A percentile compares a stretch with the other conserved stretches of the same genome.
These are phyloP conservation scores for Lignosus rhinocerotis DNA, from an alignment of 1,284 basidiomycete genomes.

Conservation along the genomic window DNA sequence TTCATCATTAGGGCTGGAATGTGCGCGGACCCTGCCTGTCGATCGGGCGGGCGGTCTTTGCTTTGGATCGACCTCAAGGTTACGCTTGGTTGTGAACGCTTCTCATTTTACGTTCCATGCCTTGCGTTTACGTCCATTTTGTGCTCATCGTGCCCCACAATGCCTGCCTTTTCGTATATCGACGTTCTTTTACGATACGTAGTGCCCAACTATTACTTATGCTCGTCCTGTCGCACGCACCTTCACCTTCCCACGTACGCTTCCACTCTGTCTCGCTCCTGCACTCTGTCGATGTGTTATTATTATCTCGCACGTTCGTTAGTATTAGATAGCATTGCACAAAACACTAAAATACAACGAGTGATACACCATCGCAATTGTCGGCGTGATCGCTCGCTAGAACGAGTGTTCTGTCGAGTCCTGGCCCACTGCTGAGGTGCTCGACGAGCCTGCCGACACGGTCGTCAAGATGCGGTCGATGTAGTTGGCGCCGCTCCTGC, in stretches of 20 bases:
- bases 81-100: not conserved
- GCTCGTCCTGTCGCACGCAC: not conserved
- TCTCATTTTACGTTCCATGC: not conserved
- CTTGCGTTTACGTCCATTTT: not conserved
- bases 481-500: constrained; percentile 85
- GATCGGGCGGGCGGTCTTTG: not conserved
- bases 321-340: not conserved
- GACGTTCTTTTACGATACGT: constrained; percentile 12
- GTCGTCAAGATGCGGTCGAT: constrained; percentile 78
- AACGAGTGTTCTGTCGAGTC: constrained; percentile 88
- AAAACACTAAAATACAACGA: no score
- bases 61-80: not conserved
- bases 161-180: not conserved
- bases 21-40: constrained; percentile 1
- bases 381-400: constrained; percentile 31
- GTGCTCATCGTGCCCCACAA: not conserved
- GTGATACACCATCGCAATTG: not conserved
- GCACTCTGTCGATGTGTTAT: constrained; percentile 5
- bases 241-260: not conserved
- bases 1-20: not conserved
- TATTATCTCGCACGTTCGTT: constrained; percentile 1
- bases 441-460: constrained; percentile 81
- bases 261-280: not conserved
- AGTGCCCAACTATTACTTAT: not conserved
- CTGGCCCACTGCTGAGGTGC: constrained; percentile 77